These are phyloP conservation scores for Iris pallida DNA, from an alignment of 116 monocot species.

Conservation along the genomic window DNA sequence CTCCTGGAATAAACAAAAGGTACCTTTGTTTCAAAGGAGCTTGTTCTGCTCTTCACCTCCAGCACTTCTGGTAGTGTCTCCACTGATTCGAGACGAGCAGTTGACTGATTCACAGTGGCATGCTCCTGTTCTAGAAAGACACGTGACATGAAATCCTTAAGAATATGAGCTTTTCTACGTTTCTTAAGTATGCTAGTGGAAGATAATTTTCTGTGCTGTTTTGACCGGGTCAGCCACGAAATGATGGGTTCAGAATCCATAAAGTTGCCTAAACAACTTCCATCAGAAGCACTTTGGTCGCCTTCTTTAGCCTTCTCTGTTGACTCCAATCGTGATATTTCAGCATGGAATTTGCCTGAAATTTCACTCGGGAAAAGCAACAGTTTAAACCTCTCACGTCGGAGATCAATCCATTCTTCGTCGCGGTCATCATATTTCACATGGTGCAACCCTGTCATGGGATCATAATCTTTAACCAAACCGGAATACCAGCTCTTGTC, in stretches of 20 bases:
- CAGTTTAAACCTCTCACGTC: conserved; percentile 80
- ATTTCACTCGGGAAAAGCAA: conserved; percentile 87
- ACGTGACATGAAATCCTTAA: conserved; percentile 3
- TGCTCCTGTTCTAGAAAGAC: conserved; percentile 4
- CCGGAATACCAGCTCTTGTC: conserved; percentile 90
- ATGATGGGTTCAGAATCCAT: conserved; percentile 74
- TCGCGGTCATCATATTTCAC: conserved; percentile 92
- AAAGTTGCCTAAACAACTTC: conserved; percentile 12
- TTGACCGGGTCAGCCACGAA: conserved; percentile 54
- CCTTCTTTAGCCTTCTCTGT: conserved; percentile 8
- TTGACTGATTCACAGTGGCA: not conserved
- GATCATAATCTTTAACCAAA: conserved; percentile 81
- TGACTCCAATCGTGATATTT: conserved; percentile 11
- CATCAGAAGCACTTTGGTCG: conserved; percentile 15
- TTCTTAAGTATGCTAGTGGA: conserved; percentile 23
- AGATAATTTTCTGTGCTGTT: conserved; percentile 29
- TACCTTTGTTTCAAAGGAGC: conserved; percentile 24
- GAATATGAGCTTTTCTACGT: conserved; percentile 5
- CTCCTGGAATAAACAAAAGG: conserved; percentile 66
- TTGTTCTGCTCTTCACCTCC: conserved; percentile 1
- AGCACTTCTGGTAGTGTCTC: not conserved
- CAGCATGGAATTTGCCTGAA: conserved; percentile 21
- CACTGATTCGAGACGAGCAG: not conserved
- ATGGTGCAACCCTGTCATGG: conserved; percentile 62
- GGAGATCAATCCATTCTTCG: conserved; percentile 91